Conservation (phyloP, 2,329 filamentous ascomycete genomes). For the Beauveria varroae region DNA sequence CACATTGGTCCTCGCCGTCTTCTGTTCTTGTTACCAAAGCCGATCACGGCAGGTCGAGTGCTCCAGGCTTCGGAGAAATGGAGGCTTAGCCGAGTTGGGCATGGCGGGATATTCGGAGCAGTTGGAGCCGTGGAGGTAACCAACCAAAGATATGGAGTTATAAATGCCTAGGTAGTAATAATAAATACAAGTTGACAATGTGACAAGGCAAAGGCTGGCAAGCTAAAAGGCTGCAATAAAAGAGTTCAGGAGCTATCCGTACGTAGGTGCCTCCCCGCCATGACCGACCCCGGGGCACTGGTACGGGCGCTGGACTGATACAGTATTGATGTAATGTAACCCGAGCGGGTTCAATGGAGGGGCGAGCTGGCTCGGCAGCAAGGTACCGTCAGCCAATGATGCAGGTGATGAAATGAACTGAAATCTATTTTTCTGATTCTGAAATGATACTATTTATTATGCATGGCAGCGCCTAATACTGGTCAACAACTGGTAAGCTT, state of each 20-base stretch:
- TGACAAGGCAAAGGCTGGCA: background rate
- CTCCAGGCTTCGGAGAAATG: slow-evolving; percentile 1
- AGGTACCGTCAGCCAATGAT: background rate
- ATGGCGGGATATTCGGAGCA: background rate
- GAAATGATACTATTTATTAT: too few species aligned
- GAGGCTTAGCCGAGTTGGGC: background rate
- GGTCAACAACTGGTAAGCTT: too few species aligned
- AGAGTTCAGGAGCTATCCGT: too few species aligned
- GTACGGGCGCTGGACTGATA: background rate
- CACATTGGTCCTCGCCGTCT: background rate
- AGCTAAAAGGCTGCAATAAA: background rate
- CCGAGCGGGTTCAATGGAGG: background rate
- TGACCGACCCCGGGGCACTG: background rate
- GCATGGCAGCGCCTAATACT: too few species aligned
- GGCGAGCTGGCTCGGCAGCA: background rate
- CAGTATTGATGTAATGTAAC: background rate
- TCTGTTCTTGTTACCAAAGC: background rate
- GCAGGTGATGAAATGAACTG: background rate
- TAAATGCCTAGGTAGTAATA: too few species aligned
- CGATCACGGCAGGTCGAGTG: background rate
- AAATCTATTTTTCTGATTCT: too few species aligned
- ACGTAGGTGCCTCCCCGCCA: background rate
- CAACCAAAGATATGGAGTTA: too few species aligned
- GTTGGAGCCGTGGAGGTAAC: background rate
- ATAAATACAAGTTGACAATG: too few species aligned